Evolutionary conservation across 768 basidiomycete genomes (phyloP).

Genomic region (Termitomyces sp.): DNA sequence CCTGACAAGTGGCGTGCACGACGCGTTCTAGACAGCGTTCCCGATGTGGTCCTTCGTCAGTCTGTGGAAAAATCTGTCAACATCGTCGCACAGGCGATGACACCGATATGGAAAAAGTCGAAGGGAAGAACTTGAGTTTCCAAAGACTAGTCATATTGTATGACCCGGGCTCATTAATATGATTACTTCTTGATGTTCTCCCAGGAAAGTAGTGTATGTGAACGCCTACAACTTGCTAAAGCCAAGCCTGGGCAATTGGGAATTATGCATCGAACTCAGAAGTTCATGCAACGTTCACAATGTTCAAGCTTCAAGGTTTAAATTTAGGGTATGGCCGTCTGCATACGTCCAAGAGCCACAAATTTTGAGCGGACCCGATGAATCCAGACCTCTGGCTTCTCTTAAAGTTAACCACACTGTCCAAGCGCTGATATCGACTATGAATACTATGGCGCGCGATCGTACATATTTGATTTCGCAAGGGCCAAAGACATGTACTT

Average conservation of each 20-base stretch:
- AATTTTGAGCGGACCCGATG: neutral
- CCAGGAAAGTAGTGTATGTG: no score
- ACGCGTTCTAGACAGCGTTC: slow-evolving; percentile 2
- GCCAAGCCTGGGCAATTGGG: neutral
- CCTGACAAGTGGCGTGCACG: slow-evolving; percentile 12
- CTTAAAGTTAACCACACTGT: neutral
- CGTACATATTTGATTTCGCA: neutral
- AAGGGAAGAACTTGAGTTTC: neutral
- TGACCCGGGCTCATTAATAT: no score
- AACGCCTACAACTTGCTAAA: no score
- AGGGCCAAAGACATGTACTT: neutral
- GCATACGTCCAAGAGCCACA: neutral
- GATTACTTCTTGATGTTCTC: no score
- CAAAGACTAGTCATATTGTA: no score
- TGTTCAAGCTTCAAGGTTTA: neutral
- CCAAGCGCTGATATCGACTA: neutral
- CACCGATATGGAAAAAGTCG: slow-evolving; percentile 5
- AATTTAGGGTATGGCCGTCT: neutral
- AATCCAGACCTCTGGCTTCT: neutral
- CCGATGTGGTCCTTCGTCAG: slow-evolving; percentile 1
- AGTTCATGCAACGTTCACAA: no score
- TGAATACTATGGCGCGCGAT: neutral
- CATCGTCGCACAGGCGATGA: slow-evolving; percentile 7
- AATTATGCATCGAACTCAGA: neutral
- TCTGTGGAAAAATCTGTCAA: neutral